Percentiles rank a stretch among this genome's conserved stretches.
Evolutionary conservation across 2,329 filamentous ascomycete species (phyloP).

Genomic region (Diaporthe aspalathi): DNA sequence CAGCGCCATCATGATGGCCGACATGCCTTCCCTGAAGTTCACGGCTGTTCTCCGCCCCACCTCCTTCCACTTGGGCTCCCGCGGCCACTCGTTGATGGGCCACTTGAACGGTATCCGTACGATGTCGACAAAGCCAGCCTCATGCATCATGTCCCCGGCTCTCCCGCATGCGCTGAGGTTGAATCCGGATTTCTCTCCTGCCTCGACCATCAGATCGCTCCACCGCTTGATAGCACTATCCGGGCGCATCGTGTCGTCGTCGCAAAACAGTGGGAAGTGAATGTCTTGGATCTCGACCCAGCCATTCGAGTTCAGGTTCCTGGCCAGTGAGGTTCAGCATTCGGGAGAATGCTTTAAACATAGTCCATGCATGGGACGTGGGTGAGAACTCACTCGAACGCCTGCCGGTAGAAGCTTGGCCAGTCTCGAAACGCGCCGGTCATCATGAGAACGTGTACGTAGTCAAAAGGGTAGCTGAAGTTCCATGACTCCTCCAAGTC

Average conservation of each 20-base stretch:
- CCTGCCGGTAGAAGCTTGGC: conserved; percentile 43
- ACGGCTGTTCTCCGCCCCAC: conserved; percentile 36
- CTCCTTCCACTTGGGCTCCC: conserved; percentile 41
- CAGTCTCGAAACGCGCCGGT: conserved; percentile 46
- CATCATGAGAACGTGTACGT: conserved; percentile 46
- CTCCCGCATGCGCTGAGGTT: conserved; percentile 45
- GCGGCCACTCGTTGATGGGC: conserved; percentile 44
- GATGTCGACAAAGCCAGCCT: conserved; percentile 38
- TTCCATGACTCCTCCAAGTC: conserved; percentile 47
- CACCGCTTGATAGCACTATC: conserved; percentile 45
- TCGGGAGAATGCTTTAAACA: neutral
- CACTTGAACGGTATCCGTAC: conserved; percentile 40
- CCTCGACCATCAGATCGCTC: conserved; percentile 48
- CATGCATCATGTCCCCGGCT: conserved; percentile 45
- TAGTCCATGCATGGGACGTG: too few relatives aligned
- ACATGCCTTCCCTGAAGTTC: conserved; percentile 39
- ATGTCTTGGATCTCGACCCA: conserved; percentile 47
- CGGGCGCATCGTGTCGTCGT: conserved; percentile 45
- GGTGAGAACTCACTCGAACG: conserved; percentile 40
- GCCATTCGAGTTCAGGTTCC: conserved; percentile 42
- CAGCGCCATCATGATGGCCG: conserved; percentile 42
- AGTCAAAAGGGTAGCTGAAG: conserved; percentile 45
- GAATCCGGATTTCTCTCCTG: conserved; percentile 45
- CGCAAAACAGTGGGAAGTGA: conserved; percentile 47
- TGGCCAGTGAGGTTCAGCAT: conserved; percentile 31